Percentiles rank a stretch among this genome's conserved stretches.
Conservation (phyloP, 2,329 filamentous ascomycete species). For the Aspergillus tamarii region DNA sequence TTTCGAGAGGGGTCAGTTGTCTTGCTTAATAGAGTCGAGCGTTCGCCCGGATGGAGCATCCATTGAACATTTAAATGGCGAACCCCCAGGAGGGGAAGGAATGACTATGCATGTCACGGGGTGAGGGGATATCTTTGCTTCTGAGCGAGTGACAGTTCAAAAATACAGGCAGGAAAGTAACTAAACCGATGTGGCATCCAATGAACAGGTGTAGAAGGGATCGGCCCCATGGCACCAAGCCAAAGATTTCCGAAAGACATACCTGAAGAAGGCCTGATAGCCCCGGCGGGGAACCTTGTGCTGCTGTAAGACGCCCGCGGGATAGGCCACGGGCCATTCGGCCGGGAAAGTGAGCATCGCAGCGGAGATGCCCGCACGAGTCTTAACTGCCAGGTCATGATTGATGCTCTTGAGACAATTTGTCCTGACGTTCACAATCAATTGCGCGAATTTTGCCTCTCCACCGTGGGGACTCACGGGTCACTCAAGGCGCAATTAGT, state of each 20-base stretch:
- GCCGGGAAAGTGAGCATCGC: constrained; percentile 32
- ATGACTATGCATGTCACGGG: constrained; percentile 1
- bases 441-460: constrained; percentile 15
- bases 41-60: not conserved
- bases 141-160: constrained; percentile 13
- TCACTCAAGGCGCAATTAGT: not conserved
- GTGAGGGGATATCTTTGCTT: not conserved
- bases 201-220: constrained; percentile 4
- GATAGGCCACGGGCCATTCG: constrained; percentile 28
- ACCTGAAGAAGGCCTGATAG: constrained; percentile 14
- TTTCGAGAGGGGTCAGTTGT: constrained; percentile 17
- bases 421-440: not conserved
- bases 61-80: constrained; percentile 7
- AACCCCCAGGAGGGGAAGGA: not conserved
- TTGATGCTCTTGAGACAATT: constrained; percentile 14
- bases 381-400: constrained; percentile 37
- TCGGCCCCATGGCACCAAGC: constrained; percentile 8
- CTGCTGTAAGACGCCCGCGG: constrained; percentile 17
- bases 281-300: constrained; percentile 19
- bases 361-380: constrained; percentile 38
- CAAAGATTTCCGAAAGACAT: constrained; percentile 12
- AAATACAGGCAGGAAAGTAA: constrained; percentile 7
- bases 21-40: constrained; percentile 2
- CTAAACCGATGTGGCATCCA: constrained; percentile 6
- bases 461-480: constrained; percentile 16